Evolutionary conservation across 169 alveolate species (phyloP).

Genomic region (Plasmodium knowlesi): DNA sequence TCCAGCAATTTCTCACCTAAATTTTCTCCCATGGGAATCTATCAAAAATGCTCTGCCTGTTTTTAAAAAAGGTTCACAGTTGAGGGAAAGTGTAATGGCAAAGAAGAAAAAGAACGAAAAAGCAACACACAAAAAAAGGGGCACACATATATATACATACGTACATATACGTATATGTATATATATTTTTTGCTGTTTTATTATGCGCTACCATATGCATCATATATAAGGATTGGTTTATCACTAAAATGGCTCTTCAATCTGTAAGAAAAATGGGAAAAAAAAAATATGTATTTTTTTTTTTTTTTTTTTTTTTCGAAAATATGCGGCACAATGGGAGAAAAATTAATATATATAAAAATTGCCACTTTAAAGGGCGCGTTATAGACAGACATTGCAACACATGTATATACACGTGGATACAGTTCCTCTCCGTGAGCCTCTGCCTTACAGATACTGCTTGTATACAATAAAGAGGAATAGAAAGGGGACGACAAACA

Average conservation of each 20-base stretch:
- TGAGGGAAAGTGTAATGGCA: not conserved
- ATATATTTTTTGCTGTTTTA: not conserved
- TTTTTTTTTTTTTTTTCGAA: not conserved
- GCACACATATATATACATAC: not conserved
- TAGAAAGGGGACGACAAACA: conserved; percentile 59
- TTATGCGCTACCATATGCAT: conserved; percentile 63
- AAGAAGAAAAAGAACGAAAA: not conserved
- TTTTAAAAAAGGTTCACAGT: not conserved
- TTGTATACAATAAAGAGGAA: conserved; percentile 57
- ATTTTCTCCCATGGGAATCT: conserved; percentile 67
- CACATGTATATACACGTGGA: not conserved
- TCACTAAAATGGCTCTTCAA: conserved; percentile 71
- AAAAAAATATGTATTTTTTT: not conserved
- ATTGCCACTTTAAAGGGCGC: not conserved
- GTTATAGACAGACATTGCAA: not conserved
- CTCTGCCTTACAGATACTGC: conserved; percentile 46
- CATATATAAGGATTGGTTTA: conserved; percentile 65
- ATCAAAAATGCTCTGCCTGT: conserved; percentile 74
- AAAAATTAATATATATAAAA: not conserved
- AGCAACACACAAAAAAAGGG: not conserved
- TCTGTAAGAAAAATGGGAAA: not conserved
- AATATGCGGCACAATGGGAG: not conserved
- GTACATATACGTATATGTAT: not conserved
- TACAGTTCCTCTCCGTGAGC: not conserved
- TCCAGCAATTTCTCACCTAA: conserved; percentile 26